Base-by-base conservation (phyloP, 495 filamentous ascomycete species). In the Achaetomiella virescens region DNA sequence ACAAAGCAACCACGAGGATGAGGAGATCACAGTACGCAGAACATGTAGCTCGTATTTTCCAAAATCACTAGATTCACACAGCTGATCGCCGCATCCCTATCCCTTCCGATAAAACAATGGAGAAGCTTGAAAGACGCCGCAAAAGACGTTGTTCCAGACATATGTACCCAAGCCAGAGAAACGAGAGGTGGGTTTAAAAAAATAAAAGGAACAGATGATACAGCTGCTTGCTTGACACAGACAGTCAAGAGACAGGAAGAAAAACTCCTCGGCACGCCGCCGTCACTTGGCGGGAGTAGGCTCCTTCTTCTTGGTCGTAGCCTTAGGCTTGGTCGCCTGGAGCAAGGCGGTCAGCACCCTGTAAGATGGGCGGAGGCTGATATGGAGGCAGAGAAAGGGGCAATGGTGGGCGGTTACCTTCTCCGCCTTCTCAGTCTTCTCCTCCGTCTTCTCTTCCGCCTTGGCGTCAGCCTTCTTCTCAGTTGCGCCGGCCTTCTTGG, bases 231-330 rank as follows among this genome's bases (percentile, higher is more conserved):
- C 49, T 21, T 24, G 21, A 6, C 1, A 40, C 31, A 40, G 22
- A 29, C 15, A 29, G n/a, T 15, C 38, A 17, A 41, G 8, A 12
- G 14, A 51, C 21, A 29, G 21, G 12, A 40, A 17, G 9, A 27
- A 22, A 9, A 37, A 33, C 20, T 10, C 35, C 17, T 7, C 29
- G 9, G 17, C 36, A n/a, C 1, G 12, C 21, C 27, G 20, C 17
- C n/a, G 10, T 49, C 38, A 63, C 46, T 66, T 55, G 42, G 60
- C 57, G 33, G 59, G 59, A 45, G 56, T 54, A n/a, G 66, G 33
- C 49, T 67, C 61, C 62, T 69, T 66, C 61, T 75, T 72, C 65
- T 75, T 76, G 37, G 70, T 48, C 45, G 63, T 61, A 18, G 66
- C 64, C 72, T 77, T 72, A 40, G 70, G 64, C 63, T 73, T 72